These are phyloP conservation scores for Solanum medicagineum DNA, from an alignment of 257 asterid species.

Conservation along the genomic window DNA sequence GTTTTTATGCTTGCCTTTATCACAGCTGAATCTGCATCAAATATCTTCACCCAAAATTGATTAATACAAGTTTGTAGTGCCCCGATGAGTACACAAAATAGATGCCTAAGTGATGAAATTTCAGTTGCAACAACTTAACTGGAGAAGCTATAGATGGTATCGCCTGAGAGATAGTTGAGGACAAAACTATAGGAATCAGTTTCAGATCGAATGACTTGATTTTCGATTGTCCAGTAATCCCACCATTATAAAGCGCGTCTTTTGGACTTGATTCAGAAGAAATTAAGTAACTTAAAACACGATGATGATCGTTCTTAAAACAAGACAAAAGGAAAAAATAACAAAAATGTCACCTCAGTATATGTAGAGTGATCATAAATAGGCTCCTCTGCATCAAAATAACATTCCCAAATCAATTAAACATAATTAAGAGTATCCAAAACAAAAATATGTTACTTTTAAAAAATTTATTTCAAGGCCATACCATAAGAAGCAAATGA, in stretches of 20 bases:
- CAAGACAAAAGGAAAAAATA: neutral
- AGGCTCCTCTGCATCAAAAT: neutral
- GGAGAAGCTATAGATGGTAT: neutral
- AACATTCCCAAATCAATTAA: neutral
- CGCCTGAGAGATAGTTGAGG: neutral
- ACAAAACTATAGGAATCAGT: neutral
- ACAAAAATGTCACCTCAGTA: conserved; percentile 14
- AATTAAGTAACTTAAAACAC: neutral
- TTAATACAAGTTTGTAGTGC: neutral
- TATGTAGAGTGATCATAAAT: conserved; percentile 24
- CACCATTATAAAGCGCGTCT: neutral
- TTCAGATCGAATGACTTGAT: neutral
- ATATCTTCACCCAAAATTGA: neutral
- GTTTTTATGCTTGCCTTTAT: neutral
- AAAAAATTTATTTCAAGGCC: neutral
- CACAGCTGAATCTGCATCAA: neutral
- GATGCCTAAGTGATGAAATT: neutral
- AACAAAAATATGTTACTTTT: neutral
- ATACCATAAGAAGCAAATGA: neutral
- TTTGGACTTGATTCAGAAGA: neutral
- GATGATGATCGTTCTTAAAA: neutral
- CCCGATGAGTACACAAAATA: neutral
- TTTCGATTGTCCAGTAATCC: neutral
- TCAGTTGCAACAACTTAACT: neutral
- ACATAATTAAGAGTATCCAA: neutral